These are phyloP conservation scores for Stenogyne calaminthoides DNA, from an alignment of 305 asterid genomes.

Conservation along the genomic window DNA sequence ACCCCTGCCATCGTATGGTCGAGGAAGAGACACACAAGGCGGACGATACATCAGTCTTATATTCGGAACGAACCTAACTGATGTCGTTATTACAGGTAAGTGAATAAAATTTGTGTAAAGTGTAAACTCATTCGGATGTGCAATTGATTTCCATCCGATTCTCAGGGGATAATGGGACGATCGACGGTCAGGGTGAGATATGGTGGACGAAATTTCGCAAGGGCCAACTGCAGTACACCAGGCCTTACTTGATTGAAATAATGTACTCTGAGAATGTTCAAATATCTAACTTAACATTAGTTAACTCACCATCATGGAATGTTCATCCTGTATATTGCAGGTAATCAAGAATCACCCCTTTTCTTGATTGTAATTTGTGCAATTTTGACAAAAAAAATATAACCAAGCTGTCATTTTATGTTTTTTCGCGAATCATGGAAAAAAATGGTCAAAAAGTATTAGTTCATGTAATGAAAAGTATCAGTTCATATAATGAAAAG, in stretches of 20 bases:
- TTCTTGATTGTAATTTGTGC: neutral
- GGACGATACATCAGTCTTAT: conserved; percentile 89
- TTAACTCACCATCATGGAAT: conserved; percentile 87
- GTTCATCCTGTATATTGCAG: conserved; percentile 91
- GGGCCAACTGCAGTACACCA: conserved; percentile 59
- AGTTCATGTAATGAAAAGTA: too few relatives aligned
- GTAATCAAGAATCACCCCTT: conserved; percentile 34
- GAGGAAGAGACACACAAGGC: conserved; percentile 81
- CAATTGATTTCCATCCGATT: conserved; percentile 14
- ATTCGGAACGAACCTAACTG: conserved; percentile 85
- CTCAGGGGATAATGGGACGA: conserved; percentile 88
- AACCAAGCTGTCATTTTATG: too few relatives aligned
- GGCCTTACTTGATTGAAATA: conserved; percentile 85
- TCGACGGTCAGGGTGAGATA: conserved; percentile 87
- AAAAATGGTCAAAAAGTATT: too few relatives aligned
- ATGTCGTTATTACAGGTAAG: conserved; percentile 85
- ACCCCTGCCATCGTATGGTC: conserved; percentile 91
- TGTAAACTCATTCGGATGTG: too few relatives aligned
- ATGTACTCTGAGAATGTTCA: conserved; percentile 71
- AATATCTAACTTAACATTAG: conserved; percentile 68
- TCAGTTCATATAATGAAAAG: too few relatives aligned
- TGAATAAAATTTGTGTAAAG: too few relatives aligned
- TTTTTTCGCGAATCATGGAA: too few relatives aligned
- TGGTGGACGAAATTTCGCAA: conserved; percentile 94
- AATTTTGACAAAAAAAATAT: too few relatives aligned